Conservation (phyloP, 1,284 basidiomycete genomes). For the Uromyces viciae-fabae region DNA sequence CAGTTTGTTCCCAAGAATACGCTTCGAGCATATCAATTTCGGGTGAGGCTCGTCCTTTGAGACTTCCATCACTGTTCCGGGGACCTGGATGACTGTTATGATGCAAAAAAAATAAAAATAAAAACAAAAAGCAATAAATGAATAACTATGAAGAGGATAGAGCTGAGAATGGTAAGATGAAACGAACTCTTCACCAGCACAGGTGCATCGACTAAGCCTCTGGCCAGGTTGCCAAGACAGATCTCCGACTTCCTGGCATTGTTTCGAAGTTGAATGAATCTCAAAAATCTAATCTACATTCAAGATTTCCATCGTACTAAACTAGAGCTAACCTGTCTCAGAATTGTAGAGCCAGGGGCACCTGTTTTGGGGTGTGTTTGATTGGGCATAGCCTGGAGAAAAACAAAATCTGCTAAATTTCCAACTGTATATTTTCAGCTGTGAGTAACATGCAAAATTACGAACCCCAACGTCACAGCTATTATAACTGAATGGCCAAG, state of each 20-base stretch:
- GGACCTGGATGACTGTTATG: constrained; percentile 51
- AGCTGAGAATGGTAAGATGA: no score
- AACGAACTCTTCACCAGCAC: constrained; percentile 48
- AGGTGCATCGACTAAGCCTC: constrained; percentile 52
- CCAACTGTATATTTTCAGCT: constrained; percentile 51
- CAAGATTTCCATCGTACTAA: constrained; percentile 18
- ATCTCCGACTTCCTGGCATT: constrained; percentile 16
- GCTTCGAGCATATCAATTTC: constrained; percentile 54
- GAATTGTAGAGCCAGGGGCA: constrained; percentile 25
- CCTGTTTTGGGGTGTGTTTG: constrained; percentile 44
- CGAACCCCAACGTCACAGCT: constrained; percentile 51
- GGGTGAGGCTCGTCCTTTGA: constrained; percentile 51
- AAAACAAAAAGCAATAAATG: background rate
- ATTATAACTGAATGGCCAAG: constrained; percentile 54
- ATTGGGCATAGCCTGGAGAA: constrained; percentile 41
- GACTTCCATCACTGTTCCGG: constrained; percentile 49
- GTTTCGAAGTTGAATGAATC: no score
- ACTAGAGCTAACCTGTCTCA: constrained; percentile 1
- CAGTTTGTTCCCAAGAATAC: constrained; percentile 46
- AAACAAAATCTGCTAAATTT: constrained; percentile 37
- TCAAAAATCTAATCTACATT: no score
- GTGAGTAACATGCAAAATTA: background rate
- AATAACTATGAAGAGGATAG: background rate
- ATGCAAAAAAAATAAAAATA: constrained; percentile 50
- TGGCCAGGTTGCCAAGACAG: constrained; percentile 51